A percentile compares a stretch with the other conserved stretches of the same genome.
Conservation (phyloP, 257 asterid species). For the Jacaranda mimosifolia region DNA sequence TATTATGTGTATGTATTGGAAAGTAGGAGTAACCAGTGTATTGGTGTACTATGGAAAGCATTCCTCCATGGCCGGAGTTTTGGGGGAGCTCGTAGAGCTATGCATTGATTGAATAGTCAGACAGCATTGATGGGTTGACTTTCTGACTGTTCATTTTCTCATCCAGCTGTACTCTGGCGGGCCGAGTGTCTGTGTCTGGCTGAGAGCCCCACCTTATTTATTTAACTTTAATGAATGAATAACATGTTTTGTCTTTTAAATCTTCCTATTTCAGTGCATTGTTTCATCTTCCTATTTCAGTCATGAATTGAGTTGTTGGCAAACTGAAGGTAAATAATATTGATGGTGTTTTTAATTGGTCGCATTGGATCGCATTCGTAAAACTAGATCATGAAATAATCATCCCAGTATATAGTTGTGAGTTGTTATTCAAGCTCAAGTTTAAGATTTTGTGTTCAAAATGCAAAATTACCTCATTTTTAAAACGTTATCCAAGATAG, state of each 20-base stretch:
- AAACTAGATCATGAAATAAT: too few relatives aligned
- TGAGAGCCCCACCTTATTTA: slow-evolving; percentile 18
- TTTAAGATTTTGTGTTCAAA: too few relatives aligned
- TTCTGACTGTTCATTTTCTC: slow-evolving; percentile 33
- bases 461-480: too few relatives aligned
- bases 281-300: not conserved
- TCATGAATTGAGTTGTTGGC: slow-evolving; percentile 16
- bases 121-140: slow-evolving; percentile 49
- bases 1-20: not conserved
- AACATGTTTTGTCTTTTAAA: not conserved
- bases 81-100: slow-evolving; percentile 22
- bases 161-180: slow-evolving; percentile 55
- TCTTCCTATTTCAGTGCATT: too few relatives aligned
- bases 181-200: slow-evolving; percentile 45
- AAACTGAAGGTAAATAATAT: not conserved
- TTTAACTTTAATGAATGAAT: slow-evolving; percentile 1
- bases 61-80: slow-evolving; percentile 23
- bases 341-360: slow-evolving; percentile 21
- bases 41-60: not conserved
- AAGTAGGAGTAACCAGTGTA: not conserved
- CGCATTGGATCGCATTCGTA: not conserved
- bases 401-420: not conserved
- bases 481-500: not conserved
- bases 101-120: slow-evolving; percentile 53
- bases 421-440: too few relatives aligned